Evolutionary conservation across 768 basidiomycete species (phyloP).

Genomic region (Amanita thiersii): DNA sequence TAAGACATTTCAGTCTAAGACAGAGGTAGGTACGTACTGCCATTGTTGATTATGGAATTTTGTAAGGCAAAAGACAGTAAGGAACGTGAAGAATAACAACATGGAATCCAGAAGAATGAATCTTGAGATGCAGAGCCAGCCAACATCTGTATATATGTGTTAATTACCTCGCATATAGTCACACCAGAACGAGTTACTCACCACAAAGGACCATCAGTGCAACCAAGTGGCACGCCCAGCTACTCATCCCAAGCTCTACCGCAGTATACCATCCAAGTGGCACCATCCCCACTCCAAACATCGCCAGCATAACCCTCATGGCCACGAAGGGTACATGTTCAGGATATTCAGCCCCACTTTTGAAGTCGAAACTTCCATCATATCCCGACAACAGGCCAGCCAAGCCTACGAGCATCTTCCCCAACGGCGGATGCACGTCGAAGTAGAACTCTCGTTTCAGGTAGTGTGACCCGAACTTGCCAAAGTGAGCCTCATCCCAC

Average conservation of each 20-base stretch:
- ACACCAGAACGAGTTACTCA: slow-evolving; percentile 26
- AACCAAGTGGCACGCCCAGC: slow-evolving; percentile 84
- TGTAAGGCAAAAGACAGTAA: slow-evolving; percentile 88
- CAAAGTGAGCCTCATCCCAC: slow-evolving; percentile 99
- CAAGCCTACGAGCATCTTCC: slow-evolving; percentile 97
- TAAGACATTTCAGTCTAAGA: slow-evolving; percentile 2
- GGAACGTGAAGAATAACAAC: slow-evolving; percentile 98
- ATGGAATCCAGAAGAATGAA: slow-evolving; percentile 98
- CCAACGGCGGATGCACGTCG: slow-evolving; percentile 96
- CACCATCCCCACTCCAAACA: slow-evolving; percentile 92
- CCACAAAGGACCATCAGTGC: slow-evolving; percentile 91
- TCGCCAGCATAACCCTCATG: slow-evolving; percentile 93
- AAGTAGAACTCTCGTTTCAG: slow-evolving; percentile 99
- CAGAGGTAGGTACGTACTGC: slow-evolving; percentile 46
- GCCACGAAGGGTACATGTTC: slow-evolving; percentile 83
- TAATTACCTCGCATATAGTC: slow-evolving; percentile 3
- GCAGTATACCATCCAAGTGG: slow-evolving; percentile 97
- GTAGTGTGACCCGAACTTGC: slow-evolving; percentile 97
- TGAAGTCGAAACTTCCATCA: slow-evolving; percentile 88
- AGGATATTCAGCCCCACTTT: slow-evolving; percentile 83
- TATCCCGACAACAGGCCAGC: slow-evolving; percentile 89
- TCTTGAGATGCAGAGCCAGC: slow-evolving; percentile 93
- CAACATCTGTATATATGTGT: slow-evolving; percentile 59
- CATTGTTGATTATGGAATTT: slow-evolving; percentile 98
- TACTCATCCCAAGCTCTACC: slow-evolving; percentile 87